These are phyloP conservation scores for Oropetium thomaeum DNA, from an alignment of 176 grass and related monocot genomes.

Conservation along the genomic window DNA sequence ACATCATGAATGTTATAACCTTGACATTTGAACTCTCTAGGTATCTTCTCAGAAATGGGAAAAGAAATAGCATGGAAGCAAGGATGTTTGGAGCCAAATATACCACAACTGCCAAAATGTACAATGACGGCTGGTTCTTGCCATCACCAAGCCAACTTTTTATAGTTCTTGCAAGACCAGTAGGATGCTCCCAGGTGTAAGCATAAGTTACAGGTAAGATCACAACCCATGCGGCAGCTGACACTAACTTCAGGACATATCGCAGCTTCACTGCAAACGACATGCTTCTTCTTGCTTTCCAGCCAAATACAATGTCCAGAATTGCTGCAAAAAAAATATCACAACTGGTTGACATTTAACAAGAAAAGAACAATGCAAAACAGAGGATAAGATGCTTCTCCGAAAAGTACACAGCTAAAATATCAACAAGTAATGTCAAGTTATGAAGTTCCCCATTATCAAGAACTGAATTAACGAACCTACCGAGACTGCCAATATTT, in stretches of 20 bases:
- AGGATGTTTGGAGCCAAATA: conserved; percentile 97
- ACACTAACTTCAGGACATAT: conserved; percentile 87
- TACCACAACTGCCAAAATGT: conserved; percentile 84
- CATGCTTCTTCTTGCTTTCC: conserved; percentile 99
- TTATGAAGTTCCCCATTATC: background rate
- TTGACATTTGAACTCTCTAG: conserved; percentile 85
- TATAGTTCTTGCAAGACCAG: conserved; percentile 71
- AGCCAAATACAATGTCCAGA: conserved; percentile 87
- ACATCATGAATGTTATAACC: conserved; percentile 91
- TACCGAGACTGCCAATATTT: background rate
- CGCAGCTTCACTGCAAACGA: conserved; percentile 81
- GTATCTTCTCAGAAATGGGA: conserved; percentile 76
- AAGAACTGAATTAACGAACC: background rate
- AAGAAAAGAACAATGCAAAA: conserved; percentile 2
- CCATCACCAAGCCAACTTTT: conserved; percentile 95
- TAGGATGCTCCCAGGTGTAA: conserved; percentile 70
- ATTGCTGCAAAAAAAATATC: conserved; percentile 42
- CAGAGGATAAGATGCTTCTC: background rate
- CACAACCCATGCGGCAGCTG: conserved; percentile 87
- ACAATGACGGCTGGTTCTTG: conserved; percentile 75
- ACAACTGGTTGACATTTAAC: background rate
- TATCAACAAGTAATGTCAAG: background rate
- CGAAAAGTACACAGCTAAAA: too few species aligned
- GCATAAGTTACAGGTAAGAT: conserved; percentile 96
- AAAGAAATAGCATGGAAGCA: conserved; percentile 80